Evolutionary conservation across 805 yeast species (phyloP), one percentile per base, ranked within the genome.

Genomic region (Candida succiphila): DNA sequence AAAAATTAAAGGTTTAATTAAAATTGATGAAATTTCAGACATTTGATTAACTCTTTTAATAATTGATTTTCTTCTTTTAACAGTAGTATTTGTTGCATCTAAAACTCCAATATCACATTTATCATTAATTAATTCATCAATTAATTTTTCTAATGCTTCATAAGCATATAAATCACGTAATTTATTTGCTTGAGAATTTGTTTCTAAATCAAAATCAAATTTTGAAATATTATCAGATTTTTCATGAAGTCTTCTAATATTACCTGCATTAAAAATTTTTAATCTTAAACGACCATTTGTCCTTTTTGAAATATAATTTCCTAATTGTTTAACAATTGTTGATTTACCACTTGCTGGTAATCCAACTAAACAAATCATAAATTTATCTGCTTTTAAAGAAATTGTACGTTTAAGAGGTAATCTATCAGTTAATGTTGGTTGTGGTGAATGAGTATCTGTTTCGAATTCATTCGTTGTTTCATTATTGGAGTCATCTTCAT

Each of bases 291-390:
- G 34, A 7, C 26, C 33, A 18, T 36, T 39, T 7, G 49, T 45
- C 15, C 33, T 28, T 3, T 32, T 30, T 8, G 38, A 30, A 2
- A 53, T 38, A 31, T 43, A 55, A 16, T 49, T 37, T 27, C 39
- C 42, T 12, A 57, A 41, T 23, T 57, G 56, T 15, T 34, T 40
- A 1, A 54, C 48, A 27, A 56, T 48, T 1, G 60, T 51, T 3
- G 95, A 83, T 56, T 89, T 89, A 4, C 98, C 98, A 32, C 96
- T 69, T 0, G 96, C 97, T 0, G 97, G 97, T 12, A 81, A 55
- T 0, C 98, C 98, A 5, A 92, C 96, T 26, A 57, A 34, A 26
- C 58, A 51, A 7, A 57, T 43, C 7, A 51, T 46, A 53, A 54
- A 53, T 32, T 57, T 57, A 22, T 28, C 30, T 5, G 30, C 30